Base-by-base conservation (phyloP, 2,329 filamentous ascomycete genomes). In the Alternaria sp. region DNA sequence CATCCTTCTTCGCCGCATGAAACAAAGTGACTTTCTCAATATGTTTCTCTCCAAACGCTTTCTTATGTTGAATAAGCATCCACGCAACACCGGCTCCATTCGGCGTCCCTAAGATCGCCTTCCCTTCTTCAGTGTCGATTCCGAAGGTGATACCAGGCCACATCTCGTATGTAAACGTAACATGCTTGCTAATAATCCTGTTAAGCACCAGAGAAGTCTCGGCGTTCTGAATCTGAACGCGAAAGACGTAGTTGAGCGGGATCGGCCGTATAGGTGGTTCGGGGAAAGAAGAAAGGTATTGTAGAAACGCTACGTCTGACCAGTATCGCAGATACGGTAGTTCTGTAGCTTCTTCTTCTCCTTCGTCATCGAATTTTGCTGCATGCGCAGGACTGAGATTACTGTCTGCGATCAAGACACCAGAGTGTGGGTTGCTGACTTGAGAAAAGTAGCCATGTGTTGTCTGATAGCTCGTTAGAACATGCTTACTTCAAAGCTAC, bases 281-380 rank as follows among this genome's bases (percentile, higher is more conserved):
- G 10, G 37, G 49, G 3, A 33, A 23, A 20, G 51, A 45, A 5
- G 51, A 30, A 4, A 41, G 15, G 15, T 57, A 57, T 44, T 69
- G 66, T 3, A 70, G 37, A n/a, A 50, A 67, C 6, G 66, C 62
- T 41, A 69, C 41, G 23, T 69, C 66, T 15, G 64, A 69, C 66
- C 66, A 67, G 57, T 60, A 50, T 6, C 55, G 25, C 26, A 69
- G 61, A 14, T 21, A 21, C 12, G 60, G 49, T n/a, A 51, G 11
- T 15, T 2, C 47, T 7, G 2, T 33, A 10, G 14, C 10, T 21
- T 45, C 18, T 3, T 51, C 26, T 11, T 51, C 49, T 6, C 21
- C 2, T 18, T 1, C 14, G 21, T 37, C 49, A 15, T 51, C 20
- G 2, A 51, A 51, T 2, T 28, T 20, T 1, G 28, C 28, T 51